These are phyloP conservation scores for Volutella citrinella DNA, from an alignment of 2,329 filamentous ascomycete genomes.

Conservation along the genomic window DNA sequence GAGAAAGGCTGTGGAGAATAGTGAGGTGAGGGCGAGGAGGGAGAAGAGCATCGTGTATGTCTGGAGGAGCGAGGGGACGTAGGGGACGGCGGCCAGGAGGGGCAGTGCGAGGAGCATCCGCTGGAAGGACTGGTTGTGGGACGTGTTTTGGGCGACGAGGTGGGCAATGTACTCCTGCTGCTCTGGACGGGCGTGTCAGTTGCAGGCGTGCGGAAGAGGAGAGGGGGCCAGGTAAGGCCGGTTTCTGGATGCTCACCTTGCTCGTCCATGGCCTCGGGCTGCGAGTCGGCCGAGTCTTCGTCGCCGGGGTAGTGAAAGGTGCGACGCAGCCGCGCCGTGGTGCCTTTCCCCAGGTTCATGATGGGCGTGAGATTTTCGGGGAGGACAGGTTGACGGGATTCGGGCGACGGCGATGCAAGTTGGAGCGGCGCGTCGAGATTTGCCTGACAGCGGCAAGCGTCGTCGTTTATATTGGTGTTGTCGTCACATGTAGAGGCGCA, in stretches of 20 bases:
- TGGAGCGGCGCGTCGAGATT: too few species aligned
- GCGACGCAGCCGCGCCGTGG: constrained; percentile 63
- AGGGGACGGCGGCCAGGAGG: constrained; percentile 51
- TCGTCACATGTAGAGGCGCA: constrained; percentile 19
- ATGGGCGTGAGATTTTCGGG: not conserved
- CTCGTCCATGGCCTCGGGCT: constrained; percentile 68
- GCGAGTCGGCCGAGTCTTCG: constrained; percentile 43
- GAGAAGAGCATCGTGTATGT: constrained; percentile 40
- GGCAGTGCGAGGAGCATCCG: constrained; percentile 60
- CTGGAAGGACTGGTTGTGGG: constrained; percentile 57
- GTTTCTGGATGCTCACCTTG: constrained; percentile 51
- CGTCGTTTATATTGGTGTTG: constrained; percentile 7
- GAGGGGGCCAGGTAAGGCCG: too few species aligned
- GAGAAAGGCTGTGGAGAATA: constrained; percentile 61
- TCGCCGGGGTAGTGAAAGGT: constrained; percentile 74
- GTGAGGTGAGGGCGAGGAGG: constrained; percentile 59
- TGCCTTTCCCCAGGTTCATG: constrained; percentile 24
- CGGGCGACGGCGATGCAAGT: too few species aligned
- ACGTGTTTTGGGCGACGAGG: constrained; percentile 54
- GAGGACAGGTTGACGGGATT: not conserved
- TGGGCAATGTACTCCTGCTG: constrained; percentile 61
- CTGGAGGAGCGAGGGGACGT: constrained; percentile 38
- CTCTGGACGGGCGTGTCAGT: constrained; percentile 37
- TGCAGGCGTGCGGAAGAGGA: too few species aligned
- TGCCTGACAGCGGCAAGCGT: not conserved